Evolutionary conservation across 306 rosid genomes (phyloP), one percentile per base, ranked within the genome.

Genomic region (Astragalus glycyphyllos): DNA sequence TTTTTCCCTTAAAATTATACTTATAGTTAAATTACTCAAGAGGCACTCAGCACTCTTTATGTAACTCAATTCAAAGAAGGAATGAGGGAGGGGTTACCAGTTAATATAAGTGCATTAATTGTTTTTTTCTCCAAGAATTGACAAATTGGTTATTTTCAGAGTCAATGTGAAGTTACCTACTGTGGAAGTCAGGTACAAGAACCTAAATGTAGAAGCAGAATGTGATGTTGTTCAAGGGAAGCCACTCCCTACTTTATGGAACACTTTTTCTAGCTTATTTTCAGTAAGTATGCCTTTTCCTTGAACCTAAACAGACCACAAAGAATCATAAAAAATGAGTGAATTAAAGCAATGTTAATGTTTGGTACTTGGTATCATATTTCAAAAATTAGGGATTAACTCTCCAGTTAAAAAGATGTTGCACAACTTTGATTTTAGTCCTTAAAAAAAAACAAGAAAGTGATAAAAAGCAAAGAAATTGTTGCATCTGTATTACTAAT

Each of bases 171-270:
- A 82, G 62, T 51, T 79, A 46, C 84, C 89, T 32, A 81, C 78
- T 15, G 86, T 85, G 80, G 89, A 85, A 75, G 86, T 85, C 8
- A 82, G 60, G 72, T 85, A 79, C 78, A 76, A 81, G 80, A 82
- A 82, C 75, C 65, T 85, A 57, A 16, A 12, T 59, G 86, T 85
- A 61, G 80, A 74, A 63, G 89, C 80, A 46, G 85, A 85, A 61
- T 85, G 80, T 57, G 86, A 85, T 65, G 79, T 85, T 79, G 89
- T 85, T 68, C 78, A 76, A 79, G 89, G 89, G 54, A 85, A 85
- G 84, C 79, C 89, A 64, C 86, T 85, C 11, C 89, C 89, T 51
- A 85, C 89, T 41, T 63, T 85, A 62, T 85, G 86, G 89, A 85
- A 85, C 81, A 68, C 89, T 47, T 14, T 79, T 61, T 46, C 75